These are phyloP conservation scores for Ceratocystis cacaofunesta DNA, from an alignment of 2,329 filamentous ascomycete genomes.

Conservation along the genomic window DNA sequence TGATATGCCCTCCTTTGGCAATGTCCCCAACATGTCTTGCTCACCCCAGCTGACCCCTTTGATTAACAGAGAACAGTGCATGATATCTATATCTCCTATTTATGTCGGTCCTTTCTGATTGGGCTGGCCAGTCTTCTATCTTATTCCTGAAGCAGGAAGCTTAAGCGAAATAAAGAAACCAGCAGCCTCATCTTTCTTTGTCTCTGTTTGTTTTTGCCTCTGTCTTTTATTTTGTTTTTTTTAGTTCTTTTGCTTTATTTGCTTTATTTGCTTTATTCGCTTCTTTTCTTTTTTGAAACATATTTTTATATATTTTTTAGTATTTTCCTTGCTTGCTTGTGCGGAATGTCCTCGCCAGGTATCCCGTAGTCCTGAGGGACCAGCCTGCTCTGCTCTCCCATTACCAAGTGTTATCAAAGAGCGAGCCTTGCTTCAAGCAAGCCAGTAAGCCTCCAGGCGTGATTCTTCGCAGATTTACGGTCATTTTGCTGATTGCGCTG, in stretches of 20 bases:
- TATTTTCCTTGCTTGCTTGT: too few species aligned
- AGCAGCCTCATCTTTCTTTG: neutral
- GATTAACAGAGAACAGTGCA: neutral
- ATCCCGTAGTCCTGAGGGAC: too few species aligned
- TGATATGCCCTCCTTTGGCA: neutral
- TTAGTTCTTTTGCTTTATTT: neutral
- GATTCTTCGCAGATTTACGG: too few species aligned
- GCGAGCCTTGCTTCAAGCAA: too few species aligned
- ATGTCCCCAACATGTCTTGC: neutral
- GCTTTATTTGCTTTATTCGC: neutral
- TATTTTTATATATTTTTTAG: too few species aligned
- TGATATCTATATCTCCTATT: too few species aligned
- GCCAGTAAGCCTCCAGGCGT: too few species aligned
- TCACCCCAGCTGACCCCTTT: neutral
- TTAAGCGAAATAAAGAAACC: conserved; percentile 3
- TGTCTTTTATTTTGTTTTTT: neutral
- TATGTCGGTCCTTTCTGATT: neutral
- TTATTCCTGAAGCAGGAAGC: neutral
- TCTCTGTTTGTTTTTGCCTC: neutral
- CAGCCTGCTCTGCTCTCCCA: too few species aligned
- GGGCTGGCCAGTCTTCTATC: neutral
- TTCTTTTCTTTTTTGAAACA: too few species aligned
- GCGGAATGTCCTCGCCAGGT: too few species aligned
- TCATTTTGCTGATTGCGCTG: too few species aligned
- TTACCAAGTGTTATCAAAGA: too few species aligned